Conservation (phyloP, 2,329 filamentous ascomycete species). For the Graphiopsis chlorocephala region DNA sequence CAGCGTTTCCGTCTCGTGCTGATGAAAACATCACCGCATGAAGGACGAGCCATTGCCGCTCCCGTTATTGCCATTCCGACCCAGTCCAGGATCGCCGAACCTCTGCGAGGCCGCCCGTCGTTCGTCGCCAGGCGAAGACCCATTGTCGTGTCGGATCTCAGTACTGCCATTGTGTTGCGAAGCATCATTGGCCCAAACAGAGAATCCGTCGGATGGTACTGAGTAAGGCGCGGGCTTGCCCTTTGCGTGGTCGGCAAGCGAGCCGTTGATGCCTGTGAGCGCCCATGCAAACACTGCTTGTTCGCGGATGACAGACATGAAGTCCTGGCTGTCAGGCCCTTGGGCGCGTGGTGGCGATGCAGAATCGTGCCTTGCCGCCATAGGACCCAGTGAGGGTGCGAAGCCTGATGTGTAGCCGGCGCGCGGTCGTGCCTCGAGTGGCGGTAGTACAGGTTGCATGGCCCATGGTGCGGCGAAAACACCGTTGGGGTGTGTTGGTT, state of each 20-base stretch:
- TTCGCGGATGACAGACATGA: slow-evolving; percentile 79
- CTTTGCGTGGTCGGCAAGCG: slow-evolving; percentile 61
- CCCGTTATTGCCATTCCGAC: slow-evolving; percentile 20
- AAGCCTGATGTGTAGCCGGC: slow-evolving; percentile 32
- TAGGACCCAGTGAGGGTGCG: slow-evolving; percentile 36
- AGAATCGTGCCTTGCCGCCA: slow-evolving; percentile 24
- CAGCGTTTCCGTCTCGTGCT: not conserved
- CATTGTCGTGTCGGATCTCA: slow-evolving; percentile 12
- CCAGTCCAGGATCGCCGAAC: slow-evolving; percentile 34
- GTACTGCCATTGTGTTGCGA: not conserved
- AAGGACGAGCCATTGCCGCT: not conserved
- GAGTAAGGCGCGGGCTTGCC: slow-evolving; percentile 64
- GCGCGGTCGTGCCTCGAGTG: slow-evolving; percentile 36
- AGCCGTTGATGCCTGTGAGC: slow-evolving; percentile 74
- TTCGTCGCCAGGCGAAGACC: not conserved
- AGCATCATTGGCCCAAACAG: slow-evolving; percentile 54
- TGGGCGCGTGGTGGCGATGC: slow-evolving; percentile 35
- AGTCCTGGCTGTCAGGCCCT: slow-evolving; percentile 56
- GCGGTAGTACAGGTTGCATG: slow-evolving; percentile 57
- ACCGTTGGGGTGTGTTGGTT: slow-evolving; percentile 55
- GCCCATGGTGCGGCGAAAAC: slow-evolving; percentile 82
- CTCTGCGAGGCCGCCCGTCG: slow-evolving; percentile 22
- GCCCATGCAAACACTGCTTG: slow-evolving; percentile 88
- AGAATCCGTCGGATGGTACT: slow-evolving; percentile 59
- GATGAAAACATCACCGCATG: not conserved